phyloP scores from a whole-genome alignment of 1,139 yeast species.

The Scheffersomyces quercinus region DNA sequence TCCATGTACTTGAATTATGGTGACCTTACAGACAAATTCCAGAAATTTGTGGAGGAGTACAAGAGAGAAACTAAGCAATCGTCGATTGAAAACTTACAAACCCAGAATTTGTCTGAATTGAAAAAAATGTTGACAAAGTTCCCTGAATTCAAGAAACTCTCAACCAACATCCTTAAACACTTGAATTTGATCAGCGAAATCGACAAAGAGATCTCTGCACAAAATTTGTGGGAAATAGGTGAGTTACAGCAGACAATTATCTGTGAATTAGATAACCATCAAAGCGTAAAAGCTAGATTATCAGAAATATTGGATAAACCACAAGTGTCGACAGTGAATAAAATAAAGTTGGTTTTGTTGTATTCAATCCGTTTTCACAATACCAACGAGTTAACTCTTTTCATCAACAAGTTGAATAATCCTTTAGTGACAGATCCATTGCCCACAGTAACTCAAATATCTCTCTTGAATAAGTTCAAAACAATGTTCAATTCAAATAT shows the following conservation, averaged over 20 bases:
- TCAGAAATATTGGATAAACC: conserved; percentile 27
- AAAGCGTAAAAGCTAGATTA: conserved; percentile 25
- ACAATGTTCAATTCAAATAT: conserved; percentile 19
- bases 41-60: conserved; percentile 80
- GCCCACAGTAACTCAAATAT: conserved; percentile 36
- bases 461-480: conserved; percentile 33
- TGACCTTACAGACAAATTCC: conserved; percentile 86
- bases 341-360: conserved; percentile 59
- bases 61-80: conserved; percentile 74
- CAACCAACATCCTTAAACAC: conserved; percentile 91
- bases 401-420: conserved; percentile 30
- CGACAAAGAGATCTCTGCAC: conserved; percentile 62
- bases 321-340: conserved; percentile 28
- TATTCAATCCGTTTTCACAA: conserved; percentile 65
- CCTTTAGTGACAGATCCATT: conserved; percentile 27
- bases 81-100: conserved; percentile 56
- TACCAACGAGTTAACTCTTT: conserved; percentile 22
- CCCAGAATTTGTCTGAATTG: conserved; percentile 80
- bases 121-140: conserved; percentile 87
- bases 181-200: conserved; percentile 86
- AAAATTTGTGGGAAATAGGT: conserved; percentile 78
- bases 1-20: conserved; percentile 91
- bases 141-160: conserved; percentile 87
- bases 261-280: conserved; percentile 52
- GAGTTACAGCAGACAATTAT: conserved; percentile 87